Base-by-base conservation (phyloP, 1,284 basidiomycete species). In the Pholiota adiposa region DNA sequence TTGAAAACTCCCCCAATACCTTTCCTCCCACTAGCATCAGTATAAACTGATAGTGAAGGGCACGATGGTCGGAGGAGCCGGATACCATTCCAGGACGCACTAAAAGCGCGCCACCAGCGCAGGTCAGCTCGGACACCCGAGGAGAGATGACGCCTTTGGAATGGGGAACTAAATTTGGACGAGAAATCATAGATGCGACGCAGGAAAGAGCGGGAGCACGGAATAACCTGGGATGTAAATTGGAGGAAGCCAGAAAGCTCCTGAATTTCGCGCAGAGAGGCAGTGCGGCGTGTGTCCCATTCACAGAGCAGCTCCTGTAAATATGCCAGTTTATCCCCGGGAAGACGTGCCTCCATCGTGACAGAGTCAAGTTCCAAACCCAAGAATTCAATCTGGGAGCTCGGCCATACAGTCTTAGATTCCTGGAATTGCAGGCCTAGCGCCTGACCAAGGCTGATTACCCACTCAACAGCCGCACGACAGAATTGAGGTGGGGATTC, bases 161-260 rank as follows among this genome's bases (percentile, higher is more conserved):
- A 70, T 1, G 63, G 66, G 3, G 67, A 68, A 0, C 43, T 19
- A 54, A 76, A 74, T n/a, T 51, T 57, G 0, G 60, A n/a, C 0
- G 63, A 62, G 58, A 75, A 74, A 36, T 71, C 63, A 46, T 65
- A 66, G 8, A 74, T 58, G n/a, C 59, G 53, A 11, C 69, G 67
- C 4, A 75, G 51, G 56, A 74, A n/a, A n/a, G n/a, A n/a, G n/a
- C n/a, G n/a, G n/a, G n/a, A n/a, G n/a, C n/a, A n/a, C n/a, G n/a
- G n/a, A 34, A 75, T 72, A 19, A 76, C 72, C 50, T 75, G 73
- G 0, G 73, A 72, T 14, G 65, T 40, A 58, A 73, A 73, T 34
- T 72, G 68, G 2, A 74, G 67, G 48, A 63, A 72, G 70, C 71
- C 31, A 6, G 31, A 5, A 12, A 33, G 31, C 12, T 33, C 31